Base-by-base conservation (phyloP, 106 monocot genomes). In the Apostasia ramifera region DNA sequence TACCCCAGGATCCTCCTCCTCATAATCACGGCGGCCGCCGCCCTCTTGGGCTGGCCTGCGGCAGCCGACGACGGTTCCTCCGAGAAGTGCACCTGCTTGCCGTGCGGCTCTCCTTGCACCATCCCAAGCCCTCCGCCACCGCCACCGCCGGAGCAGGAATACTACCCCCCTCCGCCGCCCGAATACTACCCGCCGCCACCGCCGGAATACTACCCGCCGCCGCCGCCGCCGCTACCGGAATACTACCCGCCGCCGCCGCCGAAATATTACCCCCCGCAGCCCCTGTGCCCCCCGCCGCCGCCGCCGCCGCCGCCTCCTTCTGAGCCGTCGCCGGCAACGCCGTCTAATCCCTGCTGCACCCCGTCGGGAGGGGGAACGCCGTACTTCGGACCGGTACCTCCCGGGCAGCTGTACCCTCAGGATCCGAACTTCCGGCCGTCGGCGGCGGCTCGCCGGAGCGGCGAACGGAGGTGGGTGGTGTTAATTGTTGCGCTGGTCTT, bases 31-130 rank as follows among this genome's bases (percentile, higher is more conserved):
- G n/a, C n/a, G 13, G 48, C 65, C 43, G 43, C 65, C 40, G 40
- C n/a, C n/a, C 40, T 7, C 12, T 3, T 60, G 5, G 3, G 0
- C 10, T 9, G 56, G 12, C 26, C 26, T 26, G 56, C 40, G 39
- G 40, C 12, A 40, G 8, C 59, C 38, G 38, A 38, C 5, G 40
- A 37, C 6, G 65, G n/a, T 26, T 49, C 65, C 4, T 37, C 65
- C 2, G 11, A 65, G 8, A 65, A 65, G 65, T 65, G 65, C 65
- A 65, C 65, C 26, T 65, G 65, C 48, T 65, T 47, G 38, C 65
- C 65, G 8, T 65, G 65, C 49, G 65, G 65, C 47, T 26, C 47
- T 26, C 65, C 65, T 7, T 65, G 65, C 48, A 47, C 47, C 5
- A 4, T 47, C 48, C 48, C 65, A 37, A 49, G 14, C 47, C 47